phyloP scores from a whole-genome alignment of 2,329 filamentous ascomycete genomes.

The Ramichloridium luteum region DNA sequence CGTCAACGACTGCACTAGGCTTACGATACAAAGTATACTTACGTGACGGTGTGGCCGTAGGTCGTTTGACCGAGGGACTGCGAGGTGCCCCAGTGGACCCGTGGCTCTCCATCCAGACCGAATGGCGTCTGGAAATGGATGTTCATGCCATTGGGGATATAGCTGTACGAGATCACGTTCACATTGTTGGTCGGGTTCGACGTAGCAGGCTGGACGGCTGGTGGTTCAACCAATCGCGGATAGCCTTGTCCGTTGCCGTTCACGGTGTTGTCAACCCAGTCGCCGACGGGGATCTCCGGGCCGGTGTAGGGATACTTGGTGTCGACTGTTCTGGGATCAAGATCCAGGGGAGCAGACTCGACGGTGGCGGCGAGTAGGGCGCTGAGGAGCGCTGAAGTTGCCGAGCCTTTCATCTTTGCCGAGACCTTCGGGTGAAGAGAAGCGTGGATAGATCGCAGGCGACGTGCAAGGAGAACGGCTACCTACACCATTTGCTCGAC shows the following conservation, averaged over 20 bases:
- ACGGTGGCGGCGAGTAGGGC: constrained; percentile 5
- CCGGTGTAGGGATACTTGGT: constrained; percentile 33
- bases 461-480: no score
- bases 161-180: constrained; percentile 40
- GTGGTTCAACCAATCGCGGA: constrained; percentile 37
- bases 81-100: constrained; percentile 32
- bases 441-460: no score
- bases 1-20: background rate
- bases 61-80: constrained; percentile 26
- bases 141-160: constrained; percentile 38
- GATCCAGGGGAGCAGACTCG: constrained; percentile 4
- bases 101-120: constrained; percentile 34
- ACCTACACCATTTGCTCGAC: no score
- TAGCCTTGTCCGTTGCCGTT: constrained; percentile 43
- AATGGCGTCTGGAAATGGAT: constrained; percentile 44
- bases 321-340: constrained; percentile 25
- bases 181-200: constrained; percentile 39
- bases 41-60: constrained; percentile 32
- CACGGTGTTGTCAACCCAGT: constrained; percentile 39
- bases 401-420: no score
- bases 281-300: constrained; percentile 37
- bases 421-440: no score
- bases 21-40: constrained; percentile 9
- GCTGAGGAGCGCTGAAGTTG: constrained; percentile 4
- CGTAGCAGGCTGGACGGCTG: constrained; percentile 35